Evolutionary conservation across 106 monocot genomes (phyloP).

Genomic region (Phalaenopsis aphrodite): DNA sequence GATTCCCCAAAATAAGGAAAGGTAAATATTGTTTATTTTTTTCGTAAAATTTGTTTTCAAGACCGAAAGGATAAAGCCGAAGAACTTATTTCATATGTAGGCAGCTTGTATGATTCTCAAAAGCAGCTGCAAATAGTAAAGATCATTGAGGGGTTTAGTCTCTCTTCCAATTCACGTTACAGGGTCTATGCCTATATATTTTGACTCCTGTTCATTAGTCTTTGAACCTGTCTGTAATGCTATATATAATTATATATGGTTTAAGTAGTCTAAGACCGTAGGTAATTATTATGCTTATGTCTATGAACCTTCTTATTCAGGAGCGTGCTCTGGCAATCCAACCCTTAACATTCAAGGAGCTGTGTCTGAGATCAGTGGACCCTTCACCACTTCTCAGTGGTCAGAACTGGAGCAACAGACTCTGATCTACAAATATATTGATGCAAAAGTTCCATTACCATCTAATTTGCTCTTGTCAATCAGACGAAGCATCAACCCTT

Average conservation of each 20-base stretch:
- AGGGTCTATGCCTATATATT: too few relatives aligned
- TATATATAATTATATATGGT: not conserved
- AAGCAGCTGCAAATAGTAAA: too few relatives aligned
- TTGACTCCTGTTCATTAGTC: not conserved
- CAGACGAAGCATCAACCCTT: not conserved
- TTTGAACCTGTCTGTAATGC: not conserved
- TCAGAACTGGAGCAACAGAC: slow-evolving; percentile 86
- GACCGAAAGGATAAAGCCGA: too few relatives aligned
- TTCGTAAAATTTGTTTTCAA: not conserved
- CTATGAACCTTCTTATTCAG: not conserved
- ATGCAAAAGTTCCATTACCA: slow-evolving; percentile 64
- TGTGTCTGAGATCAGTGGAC: slow-evolving; percentile 35
- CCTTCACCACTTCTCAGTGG: slow-evolving; percentile 90
- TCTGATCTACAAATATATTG: slow-evolving; percentile 84
- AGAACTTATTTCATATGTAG: too few relatives aligned
- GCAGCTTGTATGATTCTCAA: too few relatives aligned
- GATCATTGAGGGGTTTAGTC: not conserved
- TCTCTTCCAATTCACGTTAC: not conserved
- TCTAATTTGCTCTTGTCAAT: slow-evolving; percentile 49
- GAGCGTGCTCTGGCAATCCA: not conserved
- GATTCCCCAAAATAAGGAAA: not conserved
- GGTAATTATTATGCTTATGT: not conserved
- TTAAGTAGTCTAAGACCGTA: not conserved
- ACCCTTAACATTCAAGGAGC: not conserved
- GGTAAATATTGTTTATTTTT: not conserved